phyloP scores from a whole-genome alignment of 1,284 basidiomycete genomes.

The Cutaneotrichosporon mucoides region DNA sequence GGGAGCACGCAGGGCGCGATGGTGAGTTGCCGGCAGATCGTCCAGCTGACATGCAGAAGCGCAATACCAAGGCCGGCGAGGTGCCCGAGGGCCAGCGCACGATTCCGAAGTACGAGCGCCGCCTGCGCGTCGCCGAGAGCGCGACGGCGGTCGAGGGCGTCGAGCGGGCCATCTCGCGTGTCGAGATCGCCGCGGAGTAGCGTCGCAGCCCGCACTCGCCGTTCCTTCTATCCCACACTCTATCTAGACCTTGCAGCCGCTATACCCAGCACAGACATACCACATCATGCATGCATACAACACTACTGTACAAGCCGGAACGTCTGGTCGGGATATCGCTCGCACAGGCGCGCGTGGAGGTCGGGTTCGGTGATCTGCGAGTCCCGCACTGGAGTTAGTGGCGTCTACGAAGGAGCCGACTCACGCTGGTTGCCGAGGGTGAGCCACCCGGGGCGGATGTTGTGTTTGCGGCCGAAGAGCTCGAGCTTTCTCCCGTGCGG shows the following conservation, averaged over 20 bases:
- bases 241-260: background rate
- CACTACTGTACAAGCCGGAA: slow-evolving; percentile 22
- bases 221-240: no score
- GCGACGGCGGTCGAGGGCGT: slow-evolving; percentile 29
- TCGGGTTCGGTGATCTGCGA: slow-evolving; percentile 84
- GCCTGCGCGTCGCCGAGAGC: slow-evolving; percentile 16
- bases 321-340: slow-evolving; percentile 25
- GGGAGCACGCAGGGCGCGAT: slow-evolving; percentile 58
- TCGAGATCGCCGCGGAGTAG: slow-evolving; percentile 24
- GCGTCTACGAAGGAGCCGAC: slow-evolving; percentile 3
- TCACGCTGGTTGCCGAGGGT: slow-evolving; percentile 81
- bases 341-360: slow-evolving; percentile 48
- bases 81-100: slow-evolving; percentile 42
- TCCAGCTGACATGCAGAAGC: background rate
- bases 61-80: slow-evolving; percentile 6
- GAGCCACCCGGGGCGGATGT: slow-evolving; percentile 76
- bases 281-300: slow-evolving; percentile 7
- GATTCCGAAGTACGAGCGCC: slow-evolving; percentile 47
- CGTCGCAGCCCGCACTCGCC: no score
- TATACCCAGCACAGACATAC: slow-evolving; percentile 5
- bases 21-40: slow-evolving; percentile 53
- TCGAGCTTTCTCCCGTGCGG: slow-evolving; percentile 77
- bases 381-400: slow-evolving; percentile 56
- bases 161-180: slow-evolving; percentile 32
- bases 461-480: slow-evolving; percentile 94